Base-by-base conservation (phyloP, 768 basidiomycete genomes). In the Phaeotremella fagi region DNA sequence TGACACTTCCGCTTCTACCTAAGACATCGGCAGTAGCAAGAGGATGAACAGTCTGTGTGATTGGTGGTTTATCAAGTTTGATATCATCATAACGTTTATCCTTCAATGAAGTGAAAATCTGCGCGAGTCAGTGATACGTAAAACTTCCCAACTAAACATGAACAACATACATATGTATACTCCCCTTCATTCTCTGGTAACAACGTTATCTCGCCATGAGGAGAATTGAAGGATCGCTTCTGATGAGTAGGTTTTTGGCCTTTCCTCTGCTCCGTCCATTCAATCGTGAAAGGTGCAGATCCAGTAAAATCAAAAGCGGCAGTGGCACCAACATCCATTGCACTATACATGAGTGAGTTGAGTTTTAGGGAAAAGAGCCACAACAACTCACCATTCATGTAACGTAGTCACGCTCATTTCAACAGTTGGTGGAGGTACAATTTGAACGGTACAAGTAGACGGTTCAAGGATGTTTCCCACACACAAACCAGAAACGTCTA, bases 121-220 rank as follows among this genome's bases (percentile, higher is more conserved):
- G 29, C 27, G 49, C 50, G 12, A 48, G 46, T 42, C 29, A 37
- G 33, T n/a, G n/a, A n/a, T n/a, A n/a, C n/a, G n/a, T n/a, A n/a
- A n/a, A n/a, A n/a, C n/a, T 3, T 41, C 20, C 11, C 16, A 24
- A 7, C 37, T 26, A 20, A 20, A 4, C 18, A 45, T 14, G 11
- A 15, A 20, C 20, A 3, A 55, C 68, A 63, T 44, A 73, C 82
- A 76, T 92, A 97, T 7, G 81, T 81, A 72, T 95, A 97, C 61
- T 86, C 85, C 6, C 92, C 92, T 55, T 88, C 91, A 45, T 83
- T 81, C 35, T 92, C 86, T 2, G 94, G 92, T 70, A 90, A 86
- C 15, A 94, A 75, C 6, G 83, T 85, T 50, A 95, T 76, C 66
- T 90, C 87, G 29, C 87, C 88, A 37, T 62, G 61, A 24, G 88